Percentiles rank a stretch among this genome's conserved stretches.
These are phyloP conservation scores for Colletotrichum somersetense DNA, from an alignment of 2,329 filamentous ascomycete genomes.

Conservation along the genomic window DNA sequence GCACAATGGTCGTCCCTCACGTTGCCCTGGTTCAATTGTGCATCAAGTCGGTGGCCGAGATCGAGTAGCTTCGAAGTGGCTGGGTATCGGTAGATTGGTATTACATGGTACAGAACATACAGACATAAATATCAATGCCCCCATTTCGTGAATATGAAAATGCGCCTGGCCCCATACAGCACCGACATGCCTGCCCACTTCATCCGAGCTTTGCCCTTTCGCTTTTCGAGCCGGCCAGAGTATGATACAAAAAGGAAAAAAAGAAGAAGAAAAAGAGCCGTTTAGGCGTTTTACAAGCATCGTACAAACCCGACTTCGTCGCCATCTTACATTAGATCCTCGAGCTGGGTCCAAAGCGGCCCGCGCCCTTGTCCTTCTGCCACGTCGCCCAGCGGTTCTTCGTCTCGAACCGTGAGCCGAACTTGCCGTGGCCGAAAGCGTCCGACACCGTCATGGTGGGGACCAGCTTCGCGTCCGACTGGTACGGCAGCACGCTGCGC, in stretches of 20 bases:
- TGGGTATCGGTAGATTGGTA: neutral
- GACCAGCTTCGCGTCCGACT: conserved; percentile 51
- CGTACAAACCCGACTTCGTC: conserved; percentile 1
- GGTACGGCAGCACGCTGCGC: conserved; percentile 53
- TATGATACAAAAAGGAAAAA: conserved; percentile 6
- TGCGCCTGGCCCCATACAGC: conserved; percentile 3
- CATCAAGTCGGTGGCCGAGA: neutral
- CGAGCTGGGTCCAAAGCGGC: conserved; percentile 39
- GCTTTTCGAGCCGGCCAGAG: neutral
- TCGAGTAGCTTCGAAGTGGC: neutral
- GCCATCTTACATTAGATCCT: conserved; percentile 33
- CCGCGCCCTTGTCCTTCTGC: conserved; percentile 40
- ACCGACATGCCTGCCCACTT: neutral
- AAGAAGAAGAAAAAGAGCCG: conserved; percentile 11
- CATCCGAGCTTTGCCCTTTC: neutral
- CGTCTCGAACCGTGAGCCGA: conserved; percentile 29
- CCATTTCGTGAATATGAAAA: neutral
- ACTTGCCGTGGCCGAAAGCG: conserved; percentile 46
- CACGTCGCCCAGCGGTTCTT: conserved; percentile 39
- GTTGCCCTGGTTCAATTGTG: neutral
- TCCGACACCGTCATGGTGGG: conserved; percentile 54
- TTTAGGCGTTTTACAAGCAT: conserved; percentile 14
- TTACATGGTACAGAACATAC: neutral
- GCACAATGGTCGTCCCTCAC: no score
- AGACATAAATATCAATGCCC: neutral